Conservation (phyloP, 2,329 filamentous ascomycete genomes). For the Fusarium annulatum region DNA sequence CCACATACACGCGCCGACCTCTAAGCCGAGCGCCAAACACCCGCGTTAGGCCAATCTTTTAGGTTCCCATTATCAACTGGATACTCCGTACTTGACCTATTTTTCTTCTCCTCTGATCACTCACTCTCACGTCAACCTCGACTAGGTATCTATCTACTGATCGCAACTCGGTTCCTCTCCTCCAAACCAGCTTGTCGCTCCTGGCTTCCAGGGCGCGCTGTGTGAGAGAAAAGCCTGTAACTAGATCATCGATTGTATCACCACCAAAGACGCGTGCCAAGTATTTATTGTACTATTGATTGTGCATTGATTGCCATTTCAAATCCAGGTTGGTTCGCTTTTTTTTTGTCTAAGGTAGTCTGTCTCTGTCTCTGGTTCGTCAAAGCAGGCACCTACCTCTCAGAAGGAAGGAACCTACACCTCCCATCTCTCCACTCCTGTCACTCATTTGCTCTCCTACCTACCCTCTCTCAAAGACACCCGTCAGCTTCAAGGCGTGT, state of each 20-base stretch:
- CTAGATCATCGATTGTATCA: constrained; percentile 30
- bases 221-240: constrained; percentile 38
- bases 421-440: constrained; percentile 2
- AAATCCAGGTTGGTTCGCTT: constrained; percentile 40
- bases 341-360: constrained; percentile 29
- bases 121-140: not conserved
- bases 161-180: constrained; percentile 31
- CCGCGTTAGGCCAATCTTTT: constrained; percentile 38
- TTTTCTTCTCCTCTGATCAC: not conserved
- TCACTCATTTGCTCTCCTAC: constrained; percentile 20
- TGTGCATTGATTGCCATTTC: constrained; percentile 23
- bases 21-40: constrained; percentile 38
- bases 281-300: constrained; percentile 37
- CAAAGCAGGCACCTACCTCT: not conserved
- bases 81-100: constrained; percentile 1
- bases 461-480: constrained; percentile 16
- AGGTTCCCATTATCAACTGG: constrained; percentile 17
- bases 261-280: constrained; percentile 17
- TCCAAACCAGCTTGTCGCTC: constrained; percentile 43
- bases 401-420: constrained; percentile 9
- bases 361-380: constrained; percentile 7
- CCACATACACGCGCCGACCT: constrained; percentile 38
- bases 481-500: constrained; percentile 13
- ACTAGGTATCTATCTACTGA: not conserved
- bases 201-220: constrained; percentile 46